A percentile compares a stretch with the other conserved stretches of the same genome.
phyloP scores from a whole-genome alignment of 1,139 yeast species.

The Debaryomyces fabryi region DNA sequence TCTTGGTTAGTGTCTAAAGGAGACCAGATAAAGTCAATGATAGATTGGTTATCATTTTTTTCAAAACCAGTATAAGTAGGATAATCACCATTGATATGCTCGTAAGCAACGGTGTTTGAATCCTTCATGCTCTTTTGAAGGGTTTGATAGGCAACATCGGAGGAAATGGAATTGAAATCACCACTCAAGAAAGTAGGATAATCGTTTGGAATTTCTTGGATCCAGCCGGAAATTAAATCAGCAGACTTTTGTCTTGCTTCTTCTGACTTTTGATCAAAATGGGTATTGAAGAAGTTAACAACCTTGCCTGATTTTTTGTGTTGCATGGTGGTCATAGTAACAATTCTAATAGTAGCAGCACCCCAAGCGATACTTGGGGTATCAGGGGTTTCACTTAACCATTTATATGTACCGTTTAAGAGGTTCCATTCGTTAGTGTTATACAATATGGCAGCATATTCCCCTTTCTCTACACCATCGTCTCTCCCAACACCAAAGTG shows the following conservation, averaged over 20 bases:
- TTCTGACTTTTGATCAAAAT: slow-evolving; percentile 46
- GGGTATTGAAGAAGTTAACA: slow-evolving; percentile 45
- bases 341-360: slow-evolving; percentile 46
- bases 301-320: slow-evolving; percentile 24
- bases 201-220: slow-evolving; percentile 27
- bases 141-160: slow-evolving; percentile 35
- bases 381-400: slow-evolving; percentile 47
- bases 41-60: slow-evolving; percentile 23
- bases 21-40: slow-evolving; percentile 36
- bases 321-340: slow-evolving; percentile 39
- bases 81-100: slow-evolving; percentile 26
- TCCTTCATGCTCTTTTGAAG: slow-evolving; percentile 28
- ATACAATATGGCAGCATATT: slow-evolving; percentile 48
- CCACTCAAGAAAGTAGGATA: slow-evolving; percentile 41
- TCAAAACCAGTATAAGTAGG: slow-evolving; percentile 47
- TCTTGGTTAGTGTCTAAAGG: slow-evolving; percentile 18
- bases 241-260: slow-evolving; percentile 38
- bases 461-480: slow-evolving; percentile 48
- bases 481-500: slow-evolving; percentile 54
- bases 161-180: slow-evolving; percentile 40
- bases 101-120: slow-evolving; percentile 23
- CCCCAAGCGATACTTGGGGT: slow-evolving; percentile 46
- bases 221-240: slow-evolving; percentile 34
- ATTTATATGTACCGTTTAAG: slow-evolving; percentile 38
- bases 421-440: slow-evolving; percentile 33